phyloP scores from a whole-genome alignment of 2,329 filamentous ascomycete genomes.

The Ophiostoma perfectum region DNA sequence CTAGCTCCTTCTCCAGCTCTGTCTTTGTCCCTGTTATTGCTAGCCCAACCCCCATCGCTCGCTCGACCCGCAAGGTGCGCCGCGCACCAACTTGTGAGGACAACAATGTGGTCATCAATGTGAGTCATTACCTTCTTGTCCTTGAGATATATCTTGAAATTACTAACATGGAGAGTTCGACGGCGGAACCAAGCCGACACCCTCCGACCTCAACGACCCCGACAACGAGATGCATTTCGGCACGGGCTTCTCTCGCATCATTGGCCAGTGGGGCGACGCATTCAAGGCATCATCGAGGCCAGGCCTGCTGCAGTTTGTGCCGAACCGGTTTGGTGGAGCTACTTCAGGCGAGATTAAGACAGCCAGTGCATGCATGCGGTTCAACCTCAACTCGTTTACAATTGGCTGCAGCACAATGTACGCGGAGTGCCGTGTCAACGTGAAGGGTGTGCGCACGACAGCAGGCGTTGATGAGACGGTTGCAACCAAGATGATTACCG shows the following conservation, averaged over 20 bases:
- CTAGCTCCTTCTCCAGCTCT: not conserved
- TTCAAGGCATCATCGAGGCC: constrained; percentile 28
- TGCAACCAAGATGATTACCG: not conserved
- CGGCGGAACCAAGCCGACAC: not conserved
- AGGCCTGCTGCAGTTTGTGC: constrained; percentile 29
- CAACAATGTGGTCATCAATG: not conserved
- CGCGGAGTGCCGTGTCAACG: constrained; percentile 35
- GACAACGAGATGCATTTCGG: constrained; percentile 35
- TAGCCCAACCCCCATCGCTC: not conserved
- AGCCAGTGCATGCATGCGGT: constrained; percentile 32
- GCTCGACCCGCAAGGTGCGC: not conserved
- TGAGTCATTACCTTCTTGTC: not conserved
- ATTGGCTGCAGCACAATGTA: constrained; percentile 37
- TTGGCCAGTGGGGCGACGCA: not conserved
- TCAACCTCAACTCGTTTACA: constrained; percentile 36
- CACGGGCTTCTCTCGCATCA: constrained; percentile 32
- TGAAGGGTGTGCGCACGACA: constrained; percentile 33
- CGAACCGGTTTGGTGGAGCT: constrained; percentile 24
- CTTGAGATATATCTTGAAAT: not conserved
- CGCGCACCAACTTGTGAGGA: not conserved
- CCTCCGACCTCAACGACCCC: constrained; percentile 18
- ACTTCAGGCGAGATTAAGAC: constrained; percentile 28
- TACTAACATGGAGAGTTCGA: not conserved
- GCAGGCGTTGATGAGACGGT: not conserved
- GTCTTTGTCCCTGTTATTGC: not conserved